phyloP scores from a whole-genome alignment of 169 alveolate genomes.

The Cryptosporidium ubiquitum region DNA sequence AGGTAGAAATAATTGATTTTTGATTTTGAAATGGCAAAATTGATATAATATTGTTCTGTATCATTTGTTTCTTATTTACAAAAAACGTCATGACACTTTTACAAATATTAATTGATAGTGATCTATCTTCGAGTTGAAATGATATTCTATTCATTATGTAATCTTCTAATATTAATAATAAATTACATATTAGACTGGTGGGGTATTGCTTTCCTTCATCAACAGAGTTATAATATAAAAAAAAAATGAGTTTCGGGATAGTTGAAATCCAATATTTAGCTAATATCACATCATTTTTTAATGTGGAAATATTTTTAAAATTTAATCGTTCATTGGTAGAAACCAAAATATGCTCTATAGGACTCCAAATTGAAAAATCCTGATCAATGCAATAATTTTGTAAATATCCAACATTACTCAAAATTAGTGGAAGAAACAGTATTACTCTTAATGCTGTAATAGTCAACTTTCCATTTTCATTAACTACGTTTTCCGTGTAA shows the following conservation, averaged over 20 bases:
- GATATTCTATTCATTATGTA: constrained; percentile 5
- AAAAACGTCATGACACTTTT: constrained; percentile 44
- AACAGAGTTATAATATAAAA: constrained; percentile 1
- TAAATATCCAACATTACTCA: constrained; percentile 14
- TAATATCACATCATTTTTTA: constrained; percentile 17
- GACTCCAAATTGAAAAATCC: constrained; percentile 26
- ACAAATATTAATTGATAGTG: background rate
- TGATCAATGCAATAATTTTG: constrained; percentile 7
- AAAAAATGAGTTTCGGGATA: constrained; percentile 35
- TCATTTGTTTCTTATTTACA: background rate
- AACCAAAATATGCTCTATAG: constrained; percentile 19
- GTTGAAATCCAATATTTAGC: constrained; percentile 36
- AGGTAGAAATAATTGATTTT: constrained; percentile 41
- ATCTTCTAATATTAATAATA: constrained; percentile 1
- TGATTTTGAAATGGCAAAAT: constrained; percentile 9
- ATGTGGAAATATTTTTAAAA: background rate
- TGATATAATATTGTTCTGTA: background rate
- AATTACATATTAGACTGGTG: constrained; percentile 25
- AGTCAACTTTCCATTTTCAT: constrained; percentile 14
- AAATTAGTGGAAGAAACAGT: constrained; percentile 13
- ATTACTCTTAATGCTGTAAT: background rate
- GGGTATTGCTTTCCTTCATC: background rate
- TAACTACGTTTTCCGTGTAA: background rate
- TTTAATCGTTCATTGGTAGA: constrained; percentile 5
- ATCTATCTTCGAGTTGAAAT: background rate